These are phyloP conservation scores for Verticillium nonalfalfae DNA, from an alignment of 2,329 filamentous ascomycete species.

Conservation along the genomic window DNA sequence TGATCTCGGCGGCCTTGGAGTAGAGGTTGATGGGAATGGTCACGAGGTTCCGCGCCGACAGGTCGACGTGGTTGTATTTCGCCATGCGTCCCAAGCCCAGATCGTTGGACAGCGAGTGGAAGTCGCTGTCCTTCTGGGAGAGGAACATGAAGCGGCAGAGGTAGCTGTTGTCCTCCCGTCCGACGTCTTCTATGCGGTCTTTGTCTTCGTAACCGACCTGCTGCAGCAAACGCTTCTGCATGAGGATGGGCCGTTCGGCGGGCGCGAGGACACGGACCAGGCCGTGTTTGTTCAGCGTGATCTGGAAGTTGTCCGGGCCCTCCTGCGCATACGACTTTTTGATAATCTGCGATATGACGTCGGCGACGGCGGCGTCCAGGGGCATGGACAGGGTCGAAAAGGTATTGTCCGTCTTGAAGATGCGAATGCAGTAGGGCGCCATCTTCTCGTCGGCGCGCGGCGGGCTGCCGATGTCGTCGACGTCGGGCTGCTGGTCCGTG, in stretches of 20 bases:
- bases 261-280: conserved; percentile 74
- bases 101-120: conserved; percentile 65
- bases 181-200: conserved; percentile 87
- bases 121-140: conserved; percentile 80
- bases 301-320: conserved; percentile 88
- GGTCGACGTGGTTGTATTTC: conserved; percentile 90
- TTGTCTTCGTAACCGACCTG: conserved; percentile 85
- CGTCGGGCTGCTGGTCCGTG: conserved; percentile 47
- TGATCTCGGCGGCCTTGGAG: conserved; percentile 85
- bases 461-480: conserved; percentile 63
- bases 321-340: conserved; percentile 94
- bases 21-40: conserved; percentile 95
- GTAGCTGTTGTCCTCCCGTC: conserved; percentile 95
- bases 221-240: conserved; percentile 86
- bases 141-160: conserved; percentile 94
- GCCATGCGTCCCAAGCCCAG: conserved; percentile 74
- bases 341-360: conserved; percentile 83
- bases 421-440: conserved; percentile 81
- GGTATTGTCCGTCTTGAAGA: conserved; percentile 89
- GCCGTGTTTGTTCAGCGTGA: conserved; percentile 90
- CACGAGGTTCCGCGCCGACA: conserved; percentile 82
- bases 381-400: conserved; percentile 87
- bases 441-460: conserved; percentile 67
- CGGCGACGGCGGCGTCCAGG: conserved; percentile 76
- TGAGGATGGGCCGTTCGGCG: conserved; percentile 75